Evolutionary conservation across 208 protist genomes (phyloP).

Genomic region (Crithidia bombi): DNA sequence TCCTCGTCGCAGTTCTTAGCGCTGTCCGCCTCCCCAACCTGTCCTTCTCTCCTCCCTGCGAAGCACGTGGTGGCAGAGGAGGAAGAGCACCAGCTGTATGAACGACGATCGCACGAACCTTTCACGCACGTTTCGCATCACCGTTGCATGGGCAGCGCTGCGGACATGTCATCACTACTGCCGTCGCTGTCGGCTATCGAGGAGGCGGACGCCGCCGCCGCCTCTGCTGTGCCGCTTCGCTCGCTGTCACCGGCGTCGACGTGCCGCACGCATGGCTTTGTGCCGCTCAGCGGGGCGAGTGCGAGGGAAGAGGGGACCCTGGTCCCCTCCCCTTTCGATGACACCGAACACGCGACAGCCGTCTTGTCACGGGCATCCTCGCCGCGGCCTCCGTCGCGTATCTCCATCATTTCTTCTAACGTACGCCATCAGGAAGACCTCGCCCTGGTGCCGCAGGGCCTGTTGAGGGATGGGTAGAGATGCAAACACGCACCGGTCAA

Average conservation of each 20-base stretch:
- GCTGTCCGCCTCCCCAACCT: conserved; percentile 3
- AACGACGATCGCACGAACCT: conserved; percentile 17
- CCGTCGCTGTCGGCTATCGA: neutral
- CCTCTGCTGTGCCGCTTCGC: neutral
- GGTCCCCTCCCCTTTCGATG: neutral
- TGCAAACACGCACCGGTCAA: neutral
- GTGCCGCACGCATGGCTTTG: conserved; percentile 8
- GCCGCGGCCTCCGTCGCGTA: neutral
- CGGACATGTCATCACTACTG: neutral
- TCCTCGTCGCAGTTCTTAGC: conserved; percentile 26
- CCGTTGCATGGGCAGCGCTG: neutral
- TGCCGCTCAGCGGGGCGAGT: neutral
- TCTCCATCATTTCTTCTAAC: conserved; percentile 5
- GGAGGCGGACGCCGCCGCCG: neutral
- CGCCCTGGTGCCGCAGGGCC: neutral
- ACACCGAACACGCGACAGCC: neutral
- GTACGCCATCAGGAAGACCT: neutral
- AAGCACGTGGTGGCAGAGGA: neutral
- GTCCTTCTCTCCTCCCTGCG: neutral
- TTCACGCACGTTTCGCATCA: conserved; percentile 3
- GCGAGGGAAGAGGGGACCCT: neutral
- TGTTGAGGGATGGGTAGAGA: neutral
- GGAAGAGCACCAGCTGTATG: neutral
- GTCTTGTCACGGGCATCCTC: neutral
- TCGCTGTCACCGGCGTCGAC: conserved; percentile 12